Percentiles rank a stretch among this genome's conserved stretches.
Evolutionary conservation across 495 filamentous ascomycete species (phyloP).

Genomic region (Penicillium steckii): DNA sequence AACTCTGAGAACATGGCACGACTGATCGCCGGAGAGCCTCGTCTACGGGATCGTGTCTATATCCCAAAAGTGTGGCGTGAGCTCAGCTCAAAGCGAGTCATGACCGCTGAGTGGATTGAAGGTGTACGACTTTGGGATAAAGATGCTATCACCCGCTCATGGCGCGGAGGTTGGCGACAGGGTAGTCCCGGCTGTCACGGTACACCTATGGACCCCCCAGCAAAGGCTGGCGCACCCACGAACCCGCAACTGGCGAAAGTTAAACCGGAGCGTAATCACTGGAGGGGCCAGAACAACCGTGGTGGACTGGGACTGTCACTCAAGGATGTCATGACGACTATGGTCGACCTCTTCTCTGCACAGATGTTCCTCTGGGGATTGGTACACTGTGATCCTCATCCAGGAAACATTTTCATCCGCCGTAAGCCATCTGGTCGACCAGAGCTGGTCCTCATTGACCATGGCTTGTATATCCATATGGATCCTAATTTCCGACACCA

Average conservation of each 20-base stretch:
- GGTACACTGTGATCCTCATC: conserved; percentile 95
- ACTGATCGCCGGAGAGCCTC: conserved; percentile 73
- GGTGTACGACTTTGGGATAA: conserved; percentile 91
- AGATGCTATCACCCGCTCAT: conserved; percentile 65
- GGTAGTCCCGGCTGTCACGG: conserved; percentile 79
- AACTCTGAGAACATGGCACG: conserved; percentile 83
- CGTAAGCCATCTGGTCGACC: conserved; percentile 76
- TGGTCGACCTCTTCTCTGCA: conserved; percentile 91
- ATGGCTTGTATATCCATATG: conserved; percentile 94
- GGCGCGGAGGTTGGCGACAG: conserved; percentile 71
- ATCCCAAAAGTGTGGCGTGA: conserved; percentile 82
- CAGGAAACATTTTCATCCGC: conserved; percentile 94
- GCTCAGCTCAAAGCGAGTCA: conserved; percentile 76
- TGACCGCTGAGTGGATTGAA: conserved; percentile 98
- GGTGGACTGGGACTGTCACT: conserved; percentile 81
- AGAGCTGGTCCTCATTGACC: conserved; percentile 93
- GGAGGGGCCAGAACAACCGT: conserved; percentile 66
- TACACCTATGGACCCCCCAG: conserved; percentile 55
- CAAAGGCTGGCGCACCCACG: conserved; percentile 14
- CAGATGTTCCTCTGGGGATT: conserved; percentile 96
- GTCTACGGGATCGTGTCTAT: conserved; percentile 76
- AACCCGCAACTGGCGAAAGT: conserved; percentile 49
- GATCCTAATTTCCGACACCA: conserved; percentile 78
- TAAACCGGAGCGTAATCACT: conserved; percentile 78
- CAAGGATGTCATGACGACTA: conserved; percentile 89